Percentiles rank a stretch among this genome's conserved stretches.
Conservation (phyloP, 805 yeast species). For the Saccharomycopsis schoenii region DNA sequence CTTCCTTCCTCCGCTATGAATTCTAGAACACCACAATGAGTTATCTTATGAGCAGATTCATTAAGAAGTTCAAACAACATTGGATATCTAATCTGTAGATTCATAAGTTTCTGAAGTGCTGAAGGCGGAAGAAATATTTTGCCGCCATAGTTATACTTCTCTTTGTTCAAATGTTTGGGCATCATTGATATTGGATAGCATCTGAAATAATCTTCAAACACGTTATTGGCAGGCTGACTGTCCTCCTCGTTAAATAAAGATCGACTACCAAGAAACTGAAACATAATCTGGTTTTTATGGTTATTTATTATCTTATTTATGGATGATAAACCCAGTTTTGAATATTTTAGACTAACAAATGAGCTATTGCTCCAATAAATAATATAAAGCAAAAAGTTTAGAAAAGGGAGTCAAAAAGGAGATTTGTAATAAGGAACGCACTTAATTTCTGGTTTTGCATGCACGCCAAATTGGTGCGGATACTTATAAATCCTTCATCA, state of each 20-base stretch:
- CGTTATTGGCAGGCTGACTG: background rate
- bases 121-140: constrained; percentile 92
- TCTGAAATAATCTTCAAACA: constrained; percentile 79
- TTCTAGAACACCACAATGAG: constrained; percentile 93
- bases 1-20: constrained; percentile 98
- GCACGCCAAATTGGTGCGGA: background rate
- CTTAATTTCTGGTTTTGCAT: background rate
- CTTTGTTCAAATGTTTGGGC: constrained; percentile 58
- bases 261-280: background rate
- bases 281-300: background rate
- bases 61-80: constrained; percentile 81
- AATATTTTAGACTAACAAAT: background rate
- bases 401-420: background rate
- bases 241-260: background rate
- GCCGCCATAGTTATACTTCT: constrained; percentile 86
- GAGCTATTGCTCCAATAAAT: background rate
- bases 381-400: background rate
- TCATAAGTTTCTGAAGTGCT: constrained; percentile 77
- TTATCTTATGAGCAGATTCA: constrained; percentile 33
- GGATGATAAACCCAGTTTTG: background rate
- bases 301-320: no score
- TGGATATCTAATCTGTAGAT: constrained; percentile 89
- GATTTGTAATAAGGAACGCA: background rate
- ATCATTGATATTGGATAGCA: constrained; percentile 84
- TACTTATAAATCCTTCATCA: background rate